Conservation (phyloP, 148 eudicot species). For the Rhododendron ferrugineum region DNA sequence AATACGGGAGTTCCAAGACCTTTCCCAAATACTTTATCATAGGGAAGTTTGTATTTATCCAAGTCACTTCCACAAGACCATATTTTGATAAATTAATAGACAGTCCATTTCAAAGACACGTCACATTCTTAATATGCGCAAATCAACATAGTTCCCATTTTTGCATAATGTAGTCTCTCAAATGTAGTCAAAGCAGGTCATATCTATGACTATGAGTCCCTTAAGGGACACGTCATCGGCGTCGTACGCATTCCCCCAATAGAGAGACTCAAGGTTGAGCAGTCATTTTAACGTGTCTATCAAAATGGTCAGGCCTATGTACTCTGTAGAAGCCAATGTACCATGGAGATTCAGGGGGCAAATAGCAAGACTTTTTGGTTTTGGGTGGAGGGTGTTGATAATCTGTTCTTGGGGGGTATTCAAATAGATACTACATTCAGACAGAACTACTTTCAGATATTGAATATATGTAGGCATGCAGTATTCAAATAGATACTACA, state of each 20-base stretch:
- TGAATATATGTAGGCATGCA: neutral
- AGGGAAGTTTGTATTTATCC: neutral
- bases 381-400: neutral
- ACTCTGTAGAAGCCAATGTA: neutral
- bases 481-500: neutral
- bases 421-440: neutral
- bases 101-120: neutral
- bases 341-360: neutral
- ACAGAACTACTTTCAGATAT: neutral
- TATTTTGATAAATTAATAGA: neutral
- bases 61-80: neutral
- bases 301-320: neutral
- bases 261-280: neutral
- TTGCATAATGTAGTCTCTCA: neutral
- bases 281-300: neutral
- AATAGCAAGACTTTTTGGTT: neutral
- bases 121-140: neutral
- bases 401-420: neutral
- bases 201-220: neutral
- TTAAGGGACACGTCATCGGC: neutral
- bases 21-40: neutral
- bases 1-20: neutral
- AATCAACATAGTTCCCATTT: neutral
- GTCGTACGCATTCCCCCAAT: neutral
- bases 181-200: neutral